Evolutionary conservation across 2,329 filamentous ascomycete species (phyloP), one percentile per base, ranked within the genome.

Genomic region (Pseudopithomyces chartarum): DNA sequence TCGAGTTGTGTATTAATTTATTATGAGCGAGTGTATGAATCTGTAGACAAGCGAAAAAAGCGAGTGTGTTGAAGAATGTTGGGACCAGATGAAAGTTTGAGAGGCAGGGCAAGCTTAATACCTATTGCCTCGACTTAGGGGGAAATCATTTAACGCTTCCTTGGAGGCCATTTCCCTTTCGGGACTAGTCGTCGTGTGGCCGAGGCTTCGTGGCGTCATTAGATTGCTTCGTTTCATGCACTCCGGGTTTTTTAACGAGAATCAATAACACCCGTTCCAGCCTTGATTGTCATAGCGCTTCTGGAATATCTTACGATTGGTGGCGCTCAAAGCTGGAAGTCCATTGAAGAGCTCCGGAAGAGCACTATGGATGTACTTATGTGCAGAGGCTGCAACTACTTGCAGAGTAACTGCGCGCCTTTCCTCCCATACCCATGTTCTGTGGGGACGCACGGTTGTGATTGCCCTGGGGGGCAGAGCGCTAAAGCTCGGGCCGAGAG

Each of bases 21-120:
- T 36, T 63, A 65, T 57, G 54, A 71, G 56, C 57, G 65, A 69
- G 59, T 54, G 66, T 65, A 44, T 46, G 46, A 55, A 59, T 58
- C 51, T 52, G 50, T 54, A 47, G 26, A 55, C 22, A 54, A 47
- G 44, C 36, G 44, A 57, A 56, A 50, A 57, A 65, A 66, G 54
- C 51, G 60, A 65, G 54, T 58, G 57, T 60, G 29, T 56, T 58
- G 61, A 63, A 57, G 60, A 65, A 47, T 60, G 66, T 64, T 55
- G 56, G 52, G 56, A 55, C 60, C 51, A 55, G 38, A 55, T 48
- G 40, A 49, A 58, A 56, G 36, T 10, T 34, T 34, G 23, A 23
- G 17, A 38, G 52, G 52, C 43, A 48, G 26, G 26, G 34, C 33
- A 15, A 11, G 32, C 38, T 55, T 55, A 43, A 56, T 48, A n/a